These are phyloP conservation scores for Picochlorum sp. DNA, from an alignment of 139 green algal species.

Conservation along the genomic window DNA sequence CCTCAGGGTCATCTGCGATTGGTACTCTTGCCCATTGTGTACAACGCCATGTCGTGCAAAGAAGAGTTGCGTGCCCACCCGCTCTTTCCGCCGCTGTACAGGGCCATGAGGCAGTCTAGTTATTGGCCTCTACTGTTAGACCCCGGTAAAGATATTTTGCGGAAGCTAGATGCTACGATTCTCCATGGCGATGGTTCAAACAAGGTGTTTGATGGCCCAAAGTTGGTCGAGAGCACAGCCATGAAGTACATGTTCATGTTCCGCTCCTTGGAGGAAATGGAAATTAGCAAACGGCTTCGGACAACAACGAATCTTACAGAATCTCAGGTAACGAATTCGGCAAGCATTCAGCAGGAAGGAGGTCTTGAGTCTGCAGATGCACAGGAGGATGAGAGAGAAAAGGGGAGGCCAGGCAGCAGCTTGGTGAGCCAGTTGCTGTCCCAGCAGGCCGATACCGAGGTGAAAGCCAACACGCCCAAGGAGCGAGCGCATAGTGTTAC, in stretches of 20 bases:
- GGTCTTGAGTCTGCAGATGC: not conserved
- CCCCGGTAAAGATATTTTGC: not conserved
- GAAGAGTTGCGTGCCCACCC: conserved; percentile 20
- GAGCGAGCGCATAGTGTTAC: not conserved
- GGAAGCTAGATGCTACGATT: not conserved
- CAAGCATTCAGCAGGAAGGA: not conserved
- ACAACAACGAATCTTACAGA: conserved; percentile 3
- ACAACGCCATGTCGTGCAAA: conserved; percentile 43
- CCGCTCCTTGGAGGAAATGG: conserved; percentile 12
- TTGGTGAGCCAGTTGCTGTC: too few species aligned
- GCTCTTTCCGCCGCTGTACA: conserved; percentile 23
- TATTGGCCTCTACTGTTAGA: conserved; percentile 24
- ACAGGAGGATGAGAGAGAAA: not conserved
- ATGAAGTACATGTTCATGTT: conserved; percentile 27
- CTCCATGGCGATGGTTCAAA: not conserved
- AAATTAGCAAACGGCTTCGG: conserved; percentile 3
- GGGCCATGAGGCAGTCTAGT: conserved; percentile 12
- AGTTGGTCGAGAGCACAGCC: conserved; percentile 5
- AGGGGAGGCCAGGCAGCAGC: too few species aligned
- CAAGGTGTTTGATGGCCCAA: conserved; percentile 1
- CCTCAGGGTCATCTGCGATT: conserved; percentile 47
- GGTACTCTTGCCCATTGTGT: conserved; percentile 52
- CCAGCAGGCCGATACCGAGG: not conserved
- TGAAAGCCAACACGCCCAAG: not conserved
- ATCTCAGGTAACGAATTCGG: not conserved